These are phyloP conservation scores for Vinca major DNA, from an alignment of 305 asterid species.

Conservation along the genomic window DNA sequence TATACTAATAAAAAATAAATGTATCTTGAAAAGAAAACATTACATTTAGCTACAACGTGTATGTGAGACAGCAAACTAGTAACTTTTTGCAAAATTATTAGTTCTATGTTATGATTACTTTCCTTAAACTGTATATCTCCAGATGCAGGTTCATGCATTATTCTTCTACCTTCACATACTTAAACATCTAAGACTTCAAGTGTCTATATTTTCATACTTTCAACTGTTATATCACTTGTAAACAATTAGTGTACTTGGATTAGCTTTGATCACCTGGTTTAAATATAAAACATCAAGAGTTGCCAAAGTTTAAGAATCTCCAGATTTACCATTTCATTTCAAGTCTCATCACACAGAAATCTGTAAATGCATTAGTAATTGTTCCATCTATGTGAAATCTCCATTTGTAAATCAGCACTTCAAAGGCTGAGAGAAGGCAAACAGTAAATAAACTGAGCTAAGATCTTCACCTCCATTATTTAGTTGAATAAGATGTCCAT, in stretches of 20 bases:
- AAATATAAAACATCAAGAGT: background rate
- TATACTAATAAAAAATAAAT: too few species aligned
- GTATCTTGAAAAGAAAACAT: too few species aligned
- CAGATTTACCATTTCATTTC: background rate
- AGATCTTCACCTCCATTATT: conserved; percentile 51
- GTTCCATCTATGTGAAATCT: background rate
- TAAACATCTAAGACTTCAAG: background rate
- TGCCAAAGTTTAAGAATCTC: background rate
- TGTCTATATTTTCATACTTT: background rate
- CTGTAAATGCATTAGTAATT: background rate
- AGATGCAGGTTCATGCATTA: background rate
- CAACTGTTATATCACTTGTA: background rate
- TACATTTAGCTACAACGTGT: too few species aligned
- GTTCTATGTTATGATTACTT: too few species aligned
- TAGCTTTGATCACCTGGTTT: background rate
- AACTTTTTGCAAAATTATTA: too few species aligned
- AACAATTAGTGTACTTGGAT: background rate
- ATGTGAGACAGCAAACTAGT: too few species aligned
- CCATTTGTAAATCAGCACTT: background rate
- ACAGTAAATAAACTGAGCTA: conserved; percentile 13
- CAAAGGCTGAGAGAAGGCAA: conserved; percentile 1
- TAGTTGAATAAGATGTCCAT: conserved; percentile 48
- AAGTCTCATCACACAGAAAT: background rate
- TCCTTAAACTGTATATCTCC: too few species aligned
- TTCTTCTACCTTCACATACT: background rate